A percentile compares a stretch with the other conserved stretches of the same genome.
phyloP scores from a whole-genome alignment of 345 rosid genomes.

The Cardamine resedifolia region DNA sequence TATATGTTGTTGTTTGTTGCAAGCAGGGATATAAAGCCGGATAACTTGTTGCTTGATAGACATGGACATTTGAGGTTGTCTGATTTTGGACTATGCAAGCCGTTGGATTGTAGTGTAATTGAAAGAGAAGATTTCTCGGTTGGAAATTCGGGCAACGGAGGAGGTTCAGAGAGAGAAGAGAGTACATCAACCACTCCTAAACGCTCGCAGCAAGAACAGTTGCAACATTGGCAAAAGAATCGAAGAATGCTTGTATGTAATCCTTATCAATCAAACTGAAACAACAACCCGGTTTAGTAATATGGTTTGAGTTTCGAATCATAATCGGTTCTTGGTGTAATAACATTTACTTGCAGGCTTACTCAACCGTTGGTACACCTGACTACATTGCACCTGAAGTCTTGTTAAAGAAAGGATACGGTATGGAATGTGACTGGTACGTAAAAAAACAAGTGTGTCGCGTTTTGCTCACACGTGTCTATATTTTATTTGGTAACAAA shows the following conservation, averaged over 20 bases:
- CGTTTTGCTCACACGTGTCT: not conserved
- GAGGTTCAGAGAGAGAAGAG: slow-evolving; percentile 40
- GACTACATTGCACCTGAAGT: slow-evolving; percentile 97
- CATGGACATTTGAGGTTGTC: slow-evolving; percentile 84
- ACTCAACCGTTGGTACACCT: slow-evolving; percentile 94
- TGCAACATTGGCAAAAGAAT: slow-evolving; percentile 91
- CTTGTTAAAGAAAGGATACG: slow-evolving; percentile 90
- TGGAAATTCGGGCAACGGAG: slow-evolving; percentile 43
- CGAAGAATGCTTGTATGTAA: slow-evolving; percentile 77
- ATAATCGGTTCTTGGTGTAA: not conserved
- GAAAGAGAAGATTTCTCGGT: slow-evolving; percentile 69
- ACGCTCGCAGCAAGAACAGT: slow-evolving; percentile 88
- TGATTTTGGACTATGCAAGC: slow-evolving; percentile 96
- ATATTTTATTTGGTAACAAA: not conserved
- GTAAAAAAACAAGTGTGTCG: slow-evolving; percentile 19
- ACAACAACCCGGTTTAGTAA: not conserved
- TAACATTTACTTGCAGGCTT: slow-evolving; percentile 61
- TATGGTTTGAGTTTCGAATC: not conserved
- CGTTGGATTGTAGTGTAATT: slow-evolving; percentile 79
- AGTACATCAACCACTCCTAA: slow-evolving; percentile 52
- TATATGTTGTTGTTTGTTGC: slow-evolving; percentile 3
- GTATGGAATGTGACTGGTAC: slow-evolving; percentile 93
- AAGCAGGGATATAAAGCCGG: slow-evolving; percentile 90
- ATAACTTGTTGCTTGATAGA: slow-evolving; percentile 87
- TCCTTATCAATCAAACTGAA: not conserved